Conservation (phyloP, 805 yeast genomes). For the Yarrowia divulgata region DNA sequence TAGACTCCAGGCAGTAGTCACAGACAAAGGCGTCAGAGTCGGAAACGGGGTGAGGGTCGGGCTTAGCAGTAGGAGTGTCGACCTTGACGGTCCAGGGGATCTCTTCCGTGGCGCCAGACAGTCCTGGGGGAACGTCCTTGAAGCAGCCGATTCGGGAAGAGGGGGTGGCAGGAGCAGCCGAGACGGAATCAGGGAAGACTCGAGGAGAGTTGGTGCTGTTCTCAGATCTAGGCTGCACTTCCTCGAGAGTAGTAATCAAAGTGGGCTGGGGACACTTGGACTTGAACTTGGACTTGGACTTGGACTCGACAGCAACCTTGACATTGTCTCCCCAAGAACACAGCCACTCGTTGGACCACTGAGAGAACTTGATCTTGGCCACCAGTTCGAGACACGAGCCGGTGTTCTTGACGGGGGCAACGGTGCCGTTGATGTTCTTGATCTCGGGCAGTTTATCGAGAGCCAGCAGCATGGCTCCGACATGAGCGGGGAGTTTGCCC, state of each 20-base stretch:
- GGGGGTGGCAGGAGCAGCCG: not conserved
- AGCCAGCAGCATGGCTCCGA: conserved; percentile 18
- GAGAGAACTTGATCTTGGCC: conserved; percentile 27
- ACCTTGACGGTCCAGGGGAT: conserved; percentile 31
- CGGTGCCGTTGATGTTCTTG: conserved; percentile 21
- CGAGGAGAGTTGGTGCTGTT: not conserved
- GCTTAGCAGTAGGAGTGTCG: conserved; percentile 17
- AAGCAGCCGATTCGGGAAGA: conserved; percentile 25
- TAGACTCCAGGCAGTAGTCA: conserved; percentile 40
- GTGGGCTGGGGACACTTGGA: not conserved
- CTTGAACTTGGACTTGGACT: too few relatives aligned
- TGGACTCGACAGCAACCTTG: not conserved
- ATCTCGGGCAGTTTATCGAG: conserved; percentile 22
- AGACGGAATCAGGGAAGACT: not conserved
- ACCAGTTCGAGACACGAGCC: not conserved
- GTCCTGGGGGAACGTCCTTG: conserved; percentile 31
- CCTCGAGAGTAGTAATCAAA: not conserved
- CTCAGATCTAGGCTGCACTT: too few relatives aligned
- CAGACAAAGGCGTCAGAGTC: conserved; percentile 1
- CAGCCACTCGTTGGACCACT: conserved; percentile 31
- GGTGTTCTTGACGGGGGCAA: not conserved
- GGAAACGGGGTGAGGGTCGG: conserved; percentile 4
- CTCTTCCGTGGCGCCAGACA: conserved; percentile 31
- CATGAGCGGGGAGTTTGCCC: conserved; percentile 12
- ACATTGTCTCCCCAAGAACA: conserved; percentile 25